A percentile compares a stretch with the other conserved stretches of the same genome.
These are phyloP conservation scores for Cordyceps tenuipes DNA, from an alignment of 2,329 filamentous ascomycete genomes.

Conservation along the genomic window DNA sequence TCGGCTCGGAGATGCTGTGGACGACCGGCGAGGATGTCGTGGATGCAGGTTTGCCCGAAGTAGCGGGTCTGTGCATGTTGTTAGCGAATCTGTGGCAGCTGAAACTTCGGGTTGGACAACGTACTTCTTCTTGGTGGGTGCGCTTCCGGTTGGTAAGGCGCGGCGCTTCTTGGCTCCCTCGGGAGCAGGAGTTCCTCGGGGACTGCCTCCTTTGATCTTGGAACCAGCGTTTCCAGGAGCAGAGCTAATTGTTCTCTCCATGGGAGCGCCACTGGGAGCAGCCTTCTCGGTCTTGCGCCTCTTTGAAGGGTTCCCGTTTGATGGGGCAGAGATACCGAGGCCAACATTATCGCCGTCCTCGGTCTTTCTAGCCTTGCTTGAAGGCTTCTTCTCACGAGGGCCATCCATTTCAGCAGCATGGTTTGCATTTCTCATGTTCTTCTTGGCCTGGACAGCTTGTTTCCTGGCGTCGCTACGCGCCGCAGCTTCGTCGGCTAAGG, in stretches of 20 bases:
- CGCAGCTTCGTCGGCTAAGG: constrained; percentile 75
- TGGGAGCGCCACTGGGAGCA: constrained; percentile 38
- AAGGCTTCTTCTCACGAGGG: constrained; percentile 55
- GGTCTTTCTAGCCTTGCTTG: constrained; percentile 56
- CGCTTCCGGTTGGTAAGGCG: constrained; percentile 55
- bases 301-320: constrained; percentile 55
- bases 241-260: constrained; percentile 62
- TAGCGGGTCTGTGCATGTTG: constrained; percentile 24
- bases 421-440: constrained; percentile 59
- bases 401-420: constrained; percentile 78
- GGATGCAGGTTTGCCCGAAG: constrained; percentile 55
- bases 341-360: constrained; percentile 48
- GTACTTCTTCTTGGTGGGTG: constrained; percentile 73
- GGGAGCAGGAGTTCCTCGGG: constrained; percentile 57
- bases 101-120: constrained; percentile 15
- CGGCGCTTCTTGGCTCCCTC: constrained; percentile 67
- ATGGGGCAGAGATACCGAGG: constrained; percentile 51
- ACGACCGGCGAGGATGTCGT: constrained; percentile 69
- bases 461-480: constrained; percentile 77
- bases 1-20: constrained; percentile 56
- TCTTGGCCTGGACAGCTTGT: constrained; percentile 70
- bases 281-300: constrained; percentile 74
- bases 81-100: constrained; percentile 11
- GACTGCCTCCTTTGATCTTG: constrained; percentile 55
- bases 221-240: constrained; percentile 42